Evolutionary conservation across 2,329 filamentous ascomycete genomes (phyloP), one percentile per base, ranked within the genome.

Genomic region (Fusarium sp.): DNA sequence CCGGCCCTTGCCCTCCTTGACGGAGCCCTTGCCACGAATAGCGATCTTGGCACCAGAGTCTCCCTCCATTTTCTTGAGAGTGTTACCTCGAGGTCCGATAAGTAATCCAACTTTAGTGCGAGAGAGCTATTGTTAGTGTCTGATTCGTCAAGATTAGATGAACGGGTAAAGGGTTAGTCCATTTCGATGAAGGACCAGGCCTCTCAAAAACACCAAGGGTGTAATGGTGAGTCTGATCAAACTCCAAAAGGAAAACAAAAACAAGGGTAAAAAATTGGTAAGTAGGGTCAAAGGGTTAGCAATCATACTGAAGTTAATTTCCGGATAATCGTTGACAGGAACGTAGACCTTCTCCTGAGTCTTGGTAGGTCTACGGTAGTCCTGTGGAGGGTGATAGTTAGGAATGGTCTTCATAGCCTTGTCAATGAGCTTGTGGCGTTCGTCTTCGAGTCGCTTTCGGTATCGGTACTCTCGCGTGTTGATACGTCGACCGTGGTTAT

Each of bases 271-370:
- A 58, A 60, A 40, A 58, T 73, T 74, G 84, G 80, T 85, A 82
- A 84, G 92, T 91, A 92, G 90, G 86, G 90, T 92, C 91, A 91
- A 72, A 94, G 94, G 94, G 94, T 97, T 97, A 97, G 95, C 91
- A 95, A 96, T 95, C 95, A 95, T 98, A 99, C 96, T 99, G 94
- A 99, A 99, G 92, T 99, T 99, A 91, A 99, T 98, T 84, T 99
- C 96, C 88, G 96, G 96, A 83, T 99, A 99, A 84, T 99, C 96
- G 90, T 99, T 99, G 86, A 99, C 96, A 81, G 96, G 96, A 82
- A 99, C 96, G 82, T 99, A 99, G 92, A 99, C 97, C 88, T 99
- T 99, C 88, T 99, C 96, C 85, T 99, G 96, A 80, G 96, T 99
- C 92, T 99, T 99, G 81, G 95, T 98, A 68, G 96, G 96, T 77